phyloP scores from a whole-genome alignment of 2,329 filamentous ascomycete genomes.

The Bertia moriformis region DNA sequence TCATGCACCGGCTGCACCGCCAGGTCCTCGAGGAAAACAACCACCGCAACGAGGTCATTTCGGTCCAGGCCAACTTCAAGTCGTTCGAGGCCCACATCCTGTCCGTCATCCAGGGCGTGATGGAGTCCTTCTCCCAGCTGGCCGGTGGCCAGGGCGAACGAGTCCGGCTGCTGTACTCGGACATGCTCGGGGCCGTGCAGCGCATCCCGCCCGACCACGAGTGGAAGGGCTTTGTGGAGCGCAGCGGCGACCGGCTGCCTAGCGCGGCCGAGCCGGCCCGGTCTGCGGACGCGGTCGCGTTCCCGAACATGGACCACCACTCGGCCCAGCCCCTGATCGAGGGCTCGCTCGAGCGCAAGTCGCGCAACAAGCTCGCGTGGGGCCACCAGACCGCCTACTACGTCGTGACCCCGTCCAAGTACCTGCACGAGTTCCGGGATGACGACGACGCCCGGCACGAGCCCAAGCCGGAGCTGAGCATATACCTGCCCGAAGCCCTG shows the following conservation, averaged over 20 bases:
- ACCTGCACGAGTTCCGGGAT: slow-evolving; percentile 91
- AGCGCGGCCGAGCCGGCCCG: slow-evolving; percentile 64
- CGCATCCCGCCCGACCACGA: slow-evolving; percentile 74
- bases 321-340: slow-evolving; percentile 74
- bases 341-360: slow-evolving; percentile 79
- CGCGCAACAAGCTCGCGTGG: slow-evolving; percentile 65
- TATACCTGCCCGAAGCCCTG: slow-evolving; percentile 82
- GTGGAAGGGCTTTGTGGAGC: slow-evolving; percentile 71
- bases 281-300: slow-evolving; percentile 58
- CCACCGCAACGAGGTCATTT: slow-evolving; percentile 78
- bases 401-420: slow-evolving; percentile 75
- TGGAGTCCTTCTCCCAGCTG: slow-evolving; percentile 72
- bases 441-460: slow-evolving; percentile 61
- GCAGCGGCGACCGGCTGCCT: slow-evolving; percentile 59
- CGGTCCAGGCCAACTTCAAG: slow-evolving; percentile 80
- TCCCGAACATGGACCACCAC: slow-evolving; percentile 76
- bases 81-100: slow-evolving; percentile 79
- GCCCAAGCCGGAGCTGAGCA: slow-evolving; percentile 69
- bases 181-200: slow-evolving; percentile 67
- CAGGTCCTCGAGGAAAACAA: slow-evolving; percentile 94
- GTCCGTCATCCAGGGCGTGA: slow-evolving; percentile 64
- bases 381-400: slow-evolving; percentile 75
- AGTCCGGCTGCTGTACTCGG: slow-evolving; percentile 64
- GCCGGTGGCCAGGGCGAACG: slow-evolving; percentile 70
- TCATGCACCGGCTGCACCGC: slow-evolving; percentile 72